Evolutionary conservation across 306 rosid species (phyloP), one percentile per base, ranked within the genome.

Genomic region (Cicer judaicum): DNA sequence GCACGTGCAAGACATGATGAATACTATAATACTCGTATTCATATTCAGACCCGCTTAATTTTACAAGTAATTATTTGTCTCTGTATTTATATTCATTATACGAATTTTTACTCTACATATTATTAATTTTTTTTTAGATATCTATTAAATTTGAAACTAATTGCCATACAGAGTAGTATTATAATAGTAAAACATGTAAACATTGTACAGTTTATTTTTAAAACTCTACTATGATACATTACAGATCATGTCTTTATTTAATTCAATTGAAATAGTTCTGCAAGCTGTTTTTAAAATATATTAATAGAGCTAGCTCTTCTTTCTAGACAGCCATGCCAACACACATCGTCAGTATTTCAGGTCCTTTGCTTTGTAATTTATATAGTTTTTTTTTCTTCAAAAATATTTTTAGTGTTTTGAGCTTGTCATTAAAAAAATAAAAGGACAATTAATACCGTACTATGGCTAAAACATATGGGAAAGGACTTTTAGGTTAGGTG

Each of bases 291-390:
- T 80, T 24, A 7, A 19, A 66, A 66, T 41, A 66, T 46, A 38
- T 68, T 7, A 43, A 70, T 21, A 75, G 21, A 53, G 36, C 4
- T 80, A 52, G 72, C 76, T 60, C 75, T 57, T 80, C 75, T 66
- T 73, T 80, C 71, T 80, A 80, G 76, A 43, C 46, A 56, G 39
- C 66, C 38, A 69, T 12, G 72, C 66, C 72, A 61, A 61, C 61
- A 62, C 57, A 62, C n/a, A 53, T 9, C 72, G 74, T 56, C 74
- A 54, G 74, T 19, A n/a, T 52, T 57, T 73, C 79, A 66, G 6
- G 43, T 61, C 62, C 14, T 13, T 65, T 4, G 19, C 59, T 65
- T 44, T 41, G 44, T 72, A 12, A 53, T 64, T 72, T 34, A 15
- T 24, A 24, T 24, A 24, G 0, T 2, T 24, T 2, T 24, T 24